These are phyloP conservation scores for Penicillium chermesinum DNA, from an alignment of 495 filamentous ascomycete genomes.

Conservation along the genomic window DNA sequence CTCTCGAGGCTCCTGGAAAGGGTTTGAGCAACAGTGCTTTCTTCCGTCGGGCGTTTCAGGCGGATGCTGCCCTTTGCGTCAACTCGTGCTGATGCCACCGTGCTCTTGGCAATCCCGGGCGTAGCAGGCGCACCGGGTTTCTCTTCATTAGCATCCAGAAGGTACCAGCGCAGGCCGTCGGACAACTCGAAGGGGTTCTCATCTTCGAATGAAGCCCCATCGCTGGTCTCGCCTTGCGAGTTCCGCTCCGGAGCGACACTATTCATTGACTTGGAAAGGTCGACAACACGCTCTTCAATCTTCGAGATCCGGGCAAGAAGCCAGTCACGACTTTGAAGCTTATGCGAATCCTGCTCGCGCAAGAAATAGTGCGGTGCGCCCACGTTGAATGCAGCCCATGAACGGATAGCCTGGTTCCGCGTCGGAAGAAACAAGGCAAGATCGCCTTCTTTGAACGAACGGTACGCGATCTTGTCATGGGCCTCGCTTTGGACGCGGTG, in stretches of 20 bases:
- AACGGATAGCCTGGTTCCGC: slow-evolving; percentile 83
- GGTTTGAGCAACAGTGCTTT: slow-evolving; percentile 64
- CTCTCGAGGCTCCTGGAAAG: slow-evolving; percentile 84
- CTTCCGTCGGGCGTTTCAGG: slow-evolving; percentile 49
- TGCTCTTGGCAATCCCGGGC: slow-evolving; percentile 80
- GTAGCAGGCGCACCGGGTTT: slow-evolving; percentile 92
- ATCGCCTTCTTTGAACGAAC: slow-evolving; percentile 93
- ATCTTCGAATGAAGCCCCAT: slow-evolving; percentile 67
- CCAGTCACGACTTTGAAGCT: slow-evolving; percentile 80
- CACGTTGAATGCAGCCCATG: slow-evolving; percentile 98
- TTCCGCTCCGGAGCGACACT: slow-evolving; percentile 49
- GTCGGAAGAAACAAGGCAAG: slow-evolving; percentile 94
- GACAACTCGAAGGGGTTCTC: slow-evolving; percentile 98
- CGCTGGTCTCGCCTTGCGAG: slow-evolving; percentile 50
- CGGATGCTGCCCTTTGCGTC: slow-evolving; percentile 73
- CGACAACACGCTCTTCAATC: slow-evolving; percentile 89
- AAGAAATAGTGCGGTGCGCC: slow-evolving; percentile 96
- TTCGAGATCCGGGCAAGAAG: slow-evolving; percentile 88
- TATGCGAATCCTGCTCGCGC: slow-evolving; percentile 84
- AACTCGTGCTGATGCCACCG: slow-evolving; percentile 81
- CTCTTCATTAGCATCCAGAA: slow-evolving; percentile 89
- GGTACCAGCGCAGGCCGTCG: slow-evolving; percentile 92
- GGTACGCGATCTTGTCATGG: slow-evolving; percentile 95
- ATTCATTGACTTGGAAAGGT: slow-evolving; percentile 75
- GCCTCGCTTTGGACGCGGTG: slow-evolving; percentile 80